Percentiles rank a stretch among this genome's conserved stretches.
phyloP scores from a whole-genome alignment of 2,329 filamentous ascomycete genomes.

The Rugonectria rugulosa region DNA sequence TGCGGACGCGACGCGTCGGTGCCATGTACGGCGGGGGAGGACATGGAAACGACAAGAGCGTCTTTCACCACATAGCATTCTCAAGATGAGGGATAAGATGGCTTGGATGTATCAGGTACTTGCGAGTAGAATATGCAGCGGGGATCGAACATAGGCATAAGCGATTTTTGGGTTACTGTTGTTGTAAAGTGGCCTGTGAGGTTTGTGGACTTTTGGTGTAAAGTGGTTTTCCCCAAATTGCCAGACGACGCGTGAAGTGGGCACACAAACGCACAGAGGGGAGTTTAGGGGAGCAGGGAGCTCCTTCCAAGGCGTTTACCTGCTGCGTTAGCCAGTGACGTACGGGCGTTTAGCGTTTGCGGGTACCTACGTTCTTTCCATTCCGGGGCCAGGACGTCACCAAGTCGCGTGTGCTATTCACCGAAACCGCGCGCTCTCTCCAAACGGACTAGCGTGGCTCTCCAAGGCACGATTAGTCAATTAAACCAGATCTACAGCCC shows the following conservation, averaged over 20 bases:
- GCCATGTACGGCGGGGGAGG: slow-evolving; percentile 43
- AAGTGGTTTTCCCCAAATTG: slow-evolving; percentile 14
- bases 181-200: not conserved
- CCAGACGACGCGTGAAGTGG: slow-evolving; percentile 11
- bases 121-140: slow-evolving; percentile 19
- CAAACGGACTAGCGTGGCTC: not conserved
- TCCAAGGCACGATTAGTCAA: not conserved
- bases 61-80: slow-evolving; percentile 31
- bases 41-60: slow-evolving; percentile 38
- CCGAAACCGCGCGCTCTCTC: not conserved
- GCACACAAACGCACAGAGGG: not conserved
- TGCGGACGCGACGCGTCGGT: slow-evolving; percentile 60
- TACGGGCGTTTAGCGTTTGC: not conserved
- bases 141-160: not conserved
- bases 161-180: slow-evolving; percentile 1
- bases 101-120: slow-evolving; percentile 1
- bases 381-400: too few species aligned
- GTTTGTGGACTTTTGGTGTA: slow-evolving; percentile 3
- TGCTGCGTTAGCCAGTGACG: not conserved
- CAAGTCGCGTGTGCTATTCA: too few species aligned
- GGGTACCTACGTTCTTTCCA: not conserved
- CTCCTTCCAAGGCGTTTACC: too few species aligned
- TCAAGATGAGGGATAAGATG: slow-evolving; percentile 9
- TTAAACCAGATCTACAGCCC: not conserved
- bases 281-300: too few species aligned